phyloP scores from a whole-genome alignment of 176 grass and related monocot species.

The Hordeum vulgare region MorexV3_pseudomolecules_assembly NC_058520.1:468108458-468108957 shows the following conservation, averaged over 20 bases:
- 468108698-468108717: not conserved
- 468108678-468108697: conserved; percentile 15
- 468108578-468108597: conserved; percentile 35
- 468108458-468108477: conserved; percentile 53
- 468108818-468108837: not conserved
- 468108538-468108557: not conserved
- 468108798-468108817: not conserved
- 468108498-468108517: not conserved
- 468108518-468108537: not conserved
- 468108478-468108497: conserved; percentile 4
- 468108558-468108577: conserved; percentile 59
- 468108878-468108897: not conserved
- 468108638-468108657: conserved; percentile 42
- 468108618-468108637: conserved; percentile 40
- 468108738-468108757: not conserved
- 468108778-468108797: not conserved
- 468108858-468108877: not conserved
- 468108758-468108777: not conserved
- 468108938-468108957: not conserved
- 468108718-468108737: not conserved
- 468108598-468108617: conserved; percentile 53
- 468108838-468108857: not conserved
- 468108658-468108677: conserved; percentile 72
- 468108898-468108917: not conserved
- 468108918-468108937: not conserved